Evolutionary conservation across 108 stramenopile genomes (phyloP).

Genomic region (Fragilaria crotonensis): DNA sequence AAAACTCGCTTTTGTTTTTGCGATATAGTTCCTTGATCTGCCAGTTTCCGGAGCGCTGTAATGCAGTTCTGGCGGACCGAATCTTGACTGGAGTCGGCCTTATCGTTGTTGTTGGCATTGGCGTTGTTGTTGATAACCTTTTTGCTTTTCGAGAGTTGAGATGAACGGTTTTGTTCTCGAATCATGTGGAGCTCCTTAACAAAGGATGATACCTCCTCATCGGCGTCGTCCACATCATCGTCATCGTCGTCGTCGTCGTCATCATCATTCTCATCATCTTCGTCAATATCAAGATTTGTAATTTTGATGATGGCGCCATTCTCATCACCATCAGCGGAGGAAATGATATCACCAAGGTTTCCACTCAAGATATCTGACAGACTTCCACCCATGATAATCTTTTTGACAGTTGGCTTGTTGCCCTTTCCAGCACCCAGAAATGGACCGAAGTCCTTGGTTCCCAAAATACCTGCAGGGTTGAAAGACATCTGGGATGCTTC

Average conservation of each 20-base stretch:
- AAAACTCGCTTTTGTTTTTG: constrained; percentile 69
- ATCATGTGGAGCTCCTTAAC: too few relatives aligned
- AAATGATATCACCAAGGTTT: constrained; percentile 30
- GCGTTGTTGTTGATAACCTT: constrained; percentile 1
- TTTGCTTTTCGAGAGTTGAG: constrained; percentile 1
- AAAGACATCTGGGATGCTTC: constrained; percentile 12
- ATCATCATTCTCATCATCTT: constrained; percentile 16
- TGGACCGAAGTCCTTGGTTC: constrained; percentile 32
- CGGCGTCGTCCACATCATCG: constrained; percentile 29
- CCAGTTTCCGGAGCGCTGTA: constrained; percentile 52
- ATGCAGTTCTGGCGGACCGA: constrained; percentile 56
- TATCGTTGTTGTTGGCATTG: not conserved
- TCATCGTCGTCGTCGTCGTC: constrained; percentile 25
- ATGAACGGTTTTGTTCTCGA: constrained; percentile 17
- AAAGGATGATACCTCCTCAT: too few relatives aligned
- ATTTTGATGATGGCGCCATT: constrained; percentile 35
- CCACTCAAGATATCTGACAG: constrained; percentile 39
- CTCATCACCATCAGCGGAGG: constrained; percentile 22
- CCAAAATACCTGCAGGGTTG: constrained; percentile 36
- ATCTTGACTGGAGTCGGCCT: not conserved
- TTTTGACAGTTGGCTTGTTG: constrained; percentile 9
- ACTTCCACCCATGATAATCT: constrained; percentile 25
- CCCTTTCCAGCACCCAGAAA: constrained; percentile 26
- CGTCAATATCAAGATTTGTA: constrained; percentile 19
- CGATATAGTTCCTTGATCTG: constrained; percentile 54